Evolutionary conservation across 768 basidiomycete species (phyloP), one percentile per base, ranked within the genome.

Genomic region (Lactarius psammicola): DNA sequence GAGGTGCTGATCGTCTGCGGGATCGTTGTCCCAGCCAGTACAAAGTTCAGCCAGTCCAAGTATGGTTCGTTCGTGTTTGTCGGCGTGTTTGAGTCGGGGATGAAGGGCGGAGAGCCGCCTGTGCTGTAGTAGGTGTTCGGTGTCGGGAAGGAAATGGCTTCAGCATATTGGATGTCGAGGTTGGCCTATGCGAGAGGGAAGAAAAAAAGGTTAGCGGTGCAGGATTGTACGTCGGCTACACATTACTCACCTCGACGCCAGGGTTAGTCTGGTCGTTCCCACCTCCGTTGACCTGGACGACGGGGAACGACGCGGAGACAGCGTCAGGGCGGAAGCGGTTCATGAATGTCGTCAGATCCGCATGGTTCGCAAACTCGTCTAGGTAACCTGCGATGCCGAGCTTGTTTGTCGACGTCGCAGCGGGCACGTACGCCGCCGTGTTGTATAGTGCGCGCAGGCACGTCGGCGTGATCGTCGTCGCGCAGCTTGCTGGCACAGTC

Each of bases 71-170:
- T 88, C 57, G 80, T 87, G 73, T 84, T 83, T 30, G 42, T 64
- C 2, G 72, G 72, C 30, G 73, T 75, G 18, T 67, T 57, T 9
- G 40, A 63, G 56, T 85, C 89, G 49, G 79, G 75, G 28, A 56
- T 84, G 81, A 82, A 88, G 3, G 87, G 87, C 6, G 87, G 86
- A 1, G 83, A 82, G 17, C 87, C 86, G 15, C 84, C 86, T 54
- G 87, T 88, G 71, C 85, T 87, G 75, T 82, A 86, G 71, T 85
- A 88, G 31, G 79, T 81, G 68, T 83, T 85, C 28, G 84, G 85
- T 0, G 85, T 88, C 0, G 87, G 87, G 71, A 74, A 78, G 15
- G 76, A 71, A 4, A 79, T 73, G 15, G 74, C 73, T 56, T 73
- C 75, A 0, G 76, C 72, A 60, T 76, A 79, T 67, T 80, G 76